Evolutionary conservation across 192 early-diverging fungal genomes (phyloP), one percentile per base, ranked within the genome.

Genomic region (Mortierella claussenii): DNA sequence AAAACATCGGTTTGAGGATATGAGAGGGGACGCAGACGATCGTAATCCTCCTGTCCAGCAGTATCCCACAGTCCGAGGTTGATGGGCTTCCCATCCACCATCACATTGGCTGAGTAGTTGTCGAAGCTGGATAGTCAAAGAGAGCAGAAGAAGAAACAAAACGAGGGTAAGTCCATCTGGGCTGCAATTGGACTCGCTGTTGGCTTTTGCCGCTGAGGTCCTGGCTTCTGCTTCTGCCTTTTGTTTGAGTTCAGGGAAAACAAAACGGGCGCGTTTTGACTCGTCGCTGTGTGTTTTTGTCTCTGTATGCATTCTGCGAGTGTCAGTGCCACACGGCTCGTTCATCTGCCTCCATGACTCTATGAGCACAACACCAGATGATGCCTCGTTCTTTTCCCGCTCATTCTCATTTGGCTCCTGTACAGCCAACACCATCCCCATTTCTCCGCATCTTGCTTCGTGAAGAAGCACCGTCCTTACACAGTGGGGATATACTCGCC

Each of bases 401-500:
- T n/a, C n/a, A n/a, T n/a, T n/a, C n/a, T n/a, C n/a, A n/a, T n/a
- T n/a, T n/a, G n/a, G n/a, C n/a, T n/a, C n/a, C n/a, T n/a, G n/a
- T n/a, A n/a, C n/a, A n/a, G n/a, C n/a, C n/a, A n/a, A n/a, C n/a
- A n/a, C n/a, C n/a, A n/a, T n/a, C n/a, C n/a, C n/a, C n/a, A n/a
- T n/a, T n/a, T n/a, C n/a, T n/a, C n/a, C n/a, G n/a, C n/a, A n/a
- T n/a, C n/a, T n/a, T n/a, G n/a, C n/a, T n/a, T n/a, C n/a, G n/a
- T n/a, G n/a, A n/a, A n/a, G n/a, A n/a, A n/a, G n/a, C n/a, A n/a
- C n/a, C n/a, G n/a, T n/a, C n/a, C 89, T 86, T 94, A 98, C 95
- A 99, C 97, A 56, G 97, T 99, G 53, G 97, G 97, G 78, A 99
- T 97, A 78, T 99, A 99, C 87, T 99, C 97, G 56, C 97, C 97